Conservation (phyloP, 2,329 filamentous ascomycete genomes). For the Pseudogymnoascus sp. region DNA sequence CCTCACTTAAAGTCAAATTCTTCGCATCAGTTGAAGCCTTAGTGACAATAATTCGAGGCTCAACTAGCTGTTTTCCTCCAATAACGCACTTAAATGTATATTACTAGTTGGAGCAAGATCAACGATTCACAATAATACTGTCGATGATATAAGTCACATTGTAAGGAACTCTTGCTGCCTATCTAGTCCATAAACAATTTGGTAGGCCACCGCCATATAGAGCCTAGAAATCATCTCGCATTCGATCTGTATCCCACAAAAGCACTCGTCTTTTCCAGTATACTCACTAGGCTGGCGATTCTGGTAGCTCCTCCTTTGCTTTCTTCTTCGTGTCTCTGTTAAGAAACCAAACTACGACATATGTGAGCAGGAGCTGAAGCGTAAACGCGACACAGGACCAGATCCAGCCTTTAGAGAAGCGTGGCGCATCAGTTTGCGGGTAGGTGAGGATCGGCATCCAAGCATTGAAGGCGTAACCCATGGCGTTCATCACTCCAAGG, state of each 20-base stretch:
- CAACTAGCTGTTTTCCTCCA: neutral
- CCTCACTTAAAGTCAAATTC: neutral
- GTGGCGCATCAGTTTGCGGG: constrained; percentile 54
- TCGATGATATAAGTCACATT: neutral
- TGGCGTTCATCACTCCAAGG: constrained; percentile 57
- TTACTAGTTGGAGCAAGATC: neutral
- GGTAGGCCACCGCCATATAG: neutral
- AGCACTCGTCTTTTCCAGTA: neutral
- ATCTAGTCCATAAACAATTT: neutral
- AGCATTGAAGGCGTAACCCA: constrained; percentile 61
- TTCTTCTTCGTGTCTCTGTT: neutral
- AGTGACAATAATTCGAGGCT: neutral
- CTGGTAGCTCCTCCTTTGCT: neutral
- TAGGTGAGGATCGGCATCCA: constrained; percentile 61
- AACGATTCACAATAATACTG: neutral
- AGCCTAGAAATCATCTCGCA: neutral
- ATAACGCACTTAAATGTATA: neutral
- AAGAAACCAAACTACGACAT: neutral
- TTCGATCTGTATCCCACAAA: neutral
- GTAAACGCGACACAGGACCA: neutral
- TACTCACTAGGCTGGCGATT: neutral
- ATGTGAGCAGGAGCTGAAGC: neutral
- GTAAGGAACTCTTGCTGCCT: neutral
- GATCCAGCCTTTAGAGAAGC: constrained; percentile 53
- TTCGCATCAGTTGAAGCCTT: neutral